A percentile compares a stretch with the other conserved stretches of the same genome.
phyloP scores from a whole-genome alignment of 75 land plant genomes.

The Pinus tabuliformis region DNA sequence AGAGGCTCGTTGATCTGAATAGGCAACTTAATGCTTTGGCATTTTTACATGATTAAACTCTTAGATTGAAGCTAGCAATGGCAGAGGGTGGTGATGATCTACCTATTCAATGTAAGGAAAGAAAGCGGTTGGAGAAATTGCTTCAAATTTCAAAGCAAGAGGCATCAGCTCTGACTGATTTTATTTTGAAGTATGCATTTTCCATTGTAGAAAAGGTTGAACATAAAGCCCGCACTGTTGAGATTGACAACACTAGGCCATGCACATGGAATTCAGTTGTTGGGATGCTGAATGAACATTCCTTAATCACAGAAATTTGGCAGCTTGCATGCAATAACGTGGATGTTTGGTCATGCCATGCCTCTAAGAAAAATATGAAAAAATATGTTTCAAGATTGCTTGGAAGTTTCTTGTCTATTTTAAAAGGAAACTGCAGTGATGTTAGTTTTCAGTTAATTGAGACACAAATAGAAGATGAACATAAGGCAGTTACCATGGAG shows the following conservation, averaged over 20 bases:
- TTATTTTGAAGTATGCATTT: conserved; percentile 24
- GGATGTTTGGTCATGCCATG: conserved; percentile 73
- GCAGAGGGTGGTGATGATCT: conserved; percentile 13
- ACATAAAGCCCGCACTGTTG: conserved; percentile 5
- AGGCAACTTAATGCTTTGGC: conserved; percentile 46
- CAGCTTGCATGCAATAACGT: conserved; percentile 57
- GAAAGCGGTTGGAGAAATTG: conserved; percentile 26
- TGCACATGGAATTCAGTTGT: conserved; percentile 31
- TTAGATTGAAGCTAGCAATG: background rate
- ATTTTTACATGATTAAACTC: conserved; percentile 37
- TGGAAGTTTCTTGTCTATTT: conserved; percentile 12
- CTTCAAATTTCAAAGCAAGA: conserved; percentile 38
- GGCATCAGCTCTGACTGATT: conserved; percentile 28
- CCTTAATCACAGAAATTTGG: conserved; percentile 52
- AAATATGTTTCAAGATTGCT: conserved; percentile 42
- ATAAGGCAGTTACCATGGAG: too few species aligned
- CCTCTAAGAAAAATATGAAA: conserved; percentile 31
- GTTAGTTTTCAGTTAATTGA: too few species aligned
- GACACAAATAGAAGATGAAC: too few species aligned
- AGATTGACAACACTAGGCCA: conserved; percentile 10
- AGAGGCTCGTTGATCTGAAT: conserved; percentile 74
- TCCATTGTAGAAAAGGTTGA: conserved; percentile 4
- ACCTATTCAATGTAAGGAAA: conserved; percentile 14
- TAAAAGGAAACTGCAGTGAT: too few species aligned
- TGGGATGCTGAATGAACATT: conserved; percentile 26